Evolutionary conservation across 768 basidiomycete species (phyloP).

Genomic region (Russula lepida): DNA sequence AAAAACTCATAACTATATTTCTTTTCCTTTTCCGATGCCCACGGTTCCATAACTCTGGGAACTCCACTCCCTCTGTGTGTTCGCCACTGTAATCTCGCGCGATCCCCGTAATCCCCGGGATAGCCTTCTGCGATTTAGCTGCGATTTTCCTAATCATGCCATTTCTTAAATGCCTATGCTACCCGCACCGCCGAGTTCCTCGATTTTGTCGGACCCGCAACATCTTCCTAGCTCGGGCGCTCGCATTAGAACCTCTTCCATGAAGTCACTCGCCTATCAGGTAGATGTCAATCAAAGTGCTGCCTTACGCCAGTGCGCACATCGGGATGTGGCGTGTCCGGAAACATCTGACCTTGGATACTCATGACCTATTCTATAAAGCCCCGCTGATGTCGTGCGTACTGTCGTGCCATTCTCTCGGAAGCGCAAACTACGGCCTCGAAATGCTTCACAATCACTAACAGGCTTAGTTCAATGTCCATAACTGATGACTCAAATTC

Average conservation of each 20-base stretch:
- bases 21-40: background rate
- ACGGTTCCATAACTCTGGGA: background rate
- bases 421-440: background rate
- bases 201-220: background rate
- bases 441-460: too few relatives aligned
- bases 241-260: background rate
- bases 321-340: background rate
- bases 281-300: background rate
- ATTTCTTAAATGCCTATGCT: background rate
- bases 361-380: background rate
- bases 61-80: background rate
- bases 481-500: background rate
- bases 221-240: background rate
- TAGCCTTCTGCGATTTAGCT: background rate
- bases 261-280: background rate
- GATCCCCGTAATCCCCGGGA: background rate
- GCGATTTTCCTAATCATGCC: background rate
- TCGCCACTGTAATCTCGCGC: background rate
- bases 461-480: background rate
- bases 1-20: background rate
- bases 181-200: background rate
- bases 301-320: background rate
- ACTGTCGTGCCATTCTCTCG: background rate
- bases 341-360: background rate
- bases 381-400: background rate